phyloP scores from a whole-genome alignment of 345 rosid genomes.

The Microcos paniculata region DNA sequence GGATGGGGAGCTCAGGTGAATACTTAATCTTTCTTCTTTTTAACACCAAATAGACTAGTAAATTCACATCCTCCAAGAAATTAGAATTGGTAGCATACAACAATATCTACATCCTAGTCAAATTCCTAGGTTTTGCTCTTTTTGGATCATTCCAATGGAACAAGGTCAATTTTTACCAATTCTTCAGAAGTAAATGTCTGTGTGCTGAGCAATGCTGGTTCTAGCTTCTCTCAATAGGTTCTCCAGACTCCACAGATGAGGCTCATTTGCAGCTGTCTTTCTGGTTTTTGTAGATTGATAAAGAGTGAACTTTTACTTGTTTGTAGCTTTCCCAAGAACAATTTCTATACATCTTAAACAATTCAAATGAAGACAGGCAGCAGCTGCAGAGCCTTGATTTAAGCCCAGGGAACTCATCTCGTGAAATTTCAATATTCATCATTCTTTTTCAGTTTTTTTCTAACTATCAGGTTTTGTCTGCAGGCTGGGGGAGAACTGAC shows the following conservation, averaged over 20 bases:
- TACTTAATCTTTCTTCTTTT: background rate
- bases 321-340: background rate
- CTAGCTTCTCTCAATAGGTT: background rate
- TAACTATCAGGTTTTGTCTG: constrained; percentile 13
- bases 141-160: background rate
- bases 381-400: background rate
- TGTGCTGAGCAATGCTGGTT: background rate
- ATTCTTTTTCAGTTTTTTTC: background rate
- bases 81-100: background rate
- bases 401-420: background rate
- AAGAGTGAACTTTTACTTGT: background rate
- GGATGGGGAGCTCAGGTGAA: constrained; percentile 99
- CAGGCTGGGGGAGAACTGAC: constrained; percentile 98
- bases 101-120: background rate
- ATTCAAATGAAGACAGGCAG: background rate
- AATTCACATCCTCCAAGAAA: background rate
- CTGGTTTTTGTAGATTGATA: background rate
- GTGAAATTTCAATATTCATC: background rate
- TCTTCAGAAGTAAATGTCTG: background rate
- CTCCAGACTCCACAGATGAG: background rate
- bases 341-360: background rate
- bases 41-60: background rate
- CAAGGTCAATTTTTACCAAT: background rate
- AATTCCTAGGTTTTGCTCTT: background rate
- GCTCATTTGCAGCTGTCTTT: background rate